phyloP scores from a whole-genome alignment of 1,284 basidiomycete genomes.

The Ceratobasidium sp. region DNA sequence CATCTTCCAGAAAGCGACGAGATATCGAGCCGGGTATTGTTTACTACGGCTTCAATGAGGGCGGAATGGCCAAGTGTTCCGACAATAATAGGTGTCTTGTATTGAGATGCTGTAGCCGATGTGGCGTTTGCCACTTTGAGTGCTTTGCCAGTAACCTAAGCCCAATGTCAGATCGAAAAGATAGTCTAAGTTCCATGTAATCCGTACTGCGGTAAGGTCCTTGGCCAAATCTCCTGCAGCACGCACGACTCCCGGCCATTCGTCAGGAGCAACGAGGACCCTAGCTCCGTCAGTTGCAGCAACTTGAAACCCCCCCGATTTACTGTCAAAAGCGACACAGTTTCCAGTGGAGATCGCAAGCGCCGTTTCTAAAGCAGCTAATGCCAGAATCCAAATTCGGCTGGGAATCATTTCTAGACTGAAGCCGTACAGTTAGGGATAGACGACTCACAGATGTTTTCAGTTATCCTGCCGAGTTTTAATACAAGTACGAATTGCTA shows the following conservation, averaged over 20 bases:
- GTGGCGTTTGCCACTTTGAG: slow-evolving; percentile 62
- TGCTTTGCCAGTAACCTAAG: slow-evolving; percentile 63
- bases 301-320: slow-evolving; percentile 39
- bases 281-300: slow-evolving; percentile 46
- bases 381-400: not conserved
- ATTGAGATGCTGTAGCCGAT: slow-evolving; percentile 36
- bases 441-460: too few species aligned
- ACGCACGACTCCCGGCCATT: slow-evolving; percentile 72
- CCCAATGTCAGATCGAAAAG: not conserved
- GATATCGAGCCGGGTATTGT: slow-evolving; percentile 63
- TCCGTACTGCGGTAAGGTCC: slow-evolving; percentile 62
- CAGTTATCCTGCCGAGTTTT: too few species aligned
- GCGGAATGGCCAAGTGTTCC: slow-evolving; percentile 73
- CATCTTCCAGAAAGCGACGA: slow-evolving; percentile 68
- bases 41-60: slow-evolving; percentile 66
- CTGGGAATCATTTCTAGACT: too few species aligned
- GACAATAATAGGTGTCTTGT: slow-evolving; percentile 63
- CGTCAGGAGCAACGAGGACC: slow-evolving; percentile 64
- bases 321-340: slow-evolving; percentile 42
- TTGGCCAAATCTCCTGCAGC: slow-evolving; percentile 68
- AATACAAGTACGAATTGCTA: too few species aligned
- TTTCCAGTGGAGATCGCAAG: slow-evolving; percentile 1
- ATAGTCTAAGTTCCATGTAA: not conserved
- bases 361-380: not conserved
- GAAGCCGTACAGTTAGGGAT: too few species aligned